Percentiles rank a stretch among this genome's conserved stretches.
phyloP scores from a whole-genome alignment of 2,329 filamentous ascomycete genomes.

The Fusarium nelsonii region DNA sequence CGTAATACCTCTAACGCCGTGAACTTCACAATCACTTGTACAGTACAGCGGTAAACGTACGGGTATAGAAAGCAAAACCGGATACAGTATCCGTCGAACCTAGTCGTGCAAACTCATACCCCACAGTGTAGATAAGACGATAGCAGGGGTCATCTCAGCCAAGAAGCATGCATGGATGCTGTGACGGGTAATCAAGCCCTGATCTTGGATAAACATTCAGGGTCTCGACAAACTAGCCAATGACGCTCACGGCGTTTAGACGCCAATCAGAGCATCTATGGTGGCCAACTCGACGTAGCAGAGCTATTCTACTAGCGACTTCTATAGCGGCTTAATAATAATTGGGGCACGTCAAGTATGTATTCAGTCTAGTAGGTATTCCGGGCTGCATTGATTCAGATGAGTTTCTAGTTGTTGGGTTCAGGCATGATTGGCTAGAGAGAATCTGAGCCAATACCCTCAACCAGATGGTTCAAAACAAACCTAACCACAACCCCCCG shows the following conservation, averaged over 20 bases:
- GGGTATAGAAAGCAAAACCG: not conserved
- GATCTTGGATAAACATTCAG: not conserved
- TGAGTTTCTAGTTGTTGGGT: not conserved
- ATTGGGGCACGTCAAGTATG: not conserved
- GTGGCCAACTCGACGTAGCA: not conserved
- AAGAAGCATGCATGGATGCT: not conserved
- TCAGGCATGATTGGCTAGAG: not conserved
- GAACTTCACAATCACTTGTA: not conserved
- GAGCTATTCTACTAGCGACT: not conserved
- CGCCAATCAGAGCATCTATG: not conserved
- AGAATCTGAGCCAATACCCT: not conserved
- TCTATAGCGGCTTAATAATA: not conserved
- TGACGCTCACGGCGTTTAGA: not conserved
- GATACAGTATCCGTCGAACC: not conserved
- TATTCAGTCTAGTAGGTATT: not conserved
- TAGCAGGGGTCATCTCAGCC: not conserved
- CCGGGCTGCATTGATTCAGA: not conserved
- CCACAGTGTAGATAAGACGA: not conserved
- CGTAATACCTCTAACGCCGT: not conserved
- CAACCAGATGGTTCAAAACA: not conserved
- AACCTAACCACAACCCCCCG: not conserved
- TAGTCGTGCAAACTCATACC: not conserved
- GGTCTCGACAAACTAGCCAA: not conserved
- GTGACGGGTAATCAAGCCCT: not conserved
- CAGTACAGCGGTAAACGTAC: not conserved